Percentiles rank a stretch among this genome's conserved stretches.
Evolutionary conservation across 768 basidiomycete species (phyloP).

Genomic region (Peribolospora baueri): DNA sequence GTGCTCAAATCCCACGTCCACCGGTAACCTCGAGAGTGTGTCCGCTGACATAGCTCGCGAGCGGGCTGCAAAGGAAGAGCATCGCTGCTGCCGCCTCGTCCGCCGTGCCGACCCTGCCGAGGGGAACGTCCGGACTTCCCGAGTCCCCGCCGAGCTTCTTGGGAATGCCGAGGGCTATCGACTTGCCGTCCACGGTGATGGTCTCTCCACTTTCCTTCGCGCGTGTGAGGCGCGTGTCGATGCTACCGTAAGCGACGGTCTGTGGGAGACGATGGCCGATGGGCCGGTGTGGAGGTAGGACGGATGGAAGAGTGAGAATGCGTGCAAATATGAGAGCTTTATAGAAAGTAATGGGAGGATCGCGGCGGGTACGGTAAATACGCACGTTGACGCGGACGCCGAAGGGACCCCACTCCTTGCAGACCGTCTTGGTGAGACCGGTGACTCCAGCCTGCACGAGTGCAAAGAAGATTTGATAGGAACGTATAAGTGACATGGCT

Average conservation of each 20-base stretch:
- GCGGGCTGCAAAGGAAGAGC: slow-evolving; percentile 53
- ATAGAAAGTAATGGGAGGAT: too few relatives aligned
- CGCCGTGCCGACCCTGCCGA: slow-evolving; percentile 38
- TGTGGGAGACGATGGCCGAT: neutral
- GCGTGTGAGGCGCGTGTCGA: slow-evolving; percentile 54
- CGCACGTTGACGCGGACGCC: slow-evolving; percentile 46
- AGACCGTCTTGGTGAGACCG: slow-evolving; percentile 61
- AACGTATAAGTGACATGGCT: too few relatives aligned
- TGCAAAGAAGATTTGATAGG: too few relatives aligned
- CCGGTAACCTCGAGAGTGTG: slow-evolving; percentile 63
- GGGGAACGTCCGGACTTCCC: slow-evolving; percentile 31
- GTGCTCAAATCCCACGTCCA: slow-evolving; percentile 40
- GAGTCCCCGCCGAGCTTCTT: slow-evolving; percentile 20
- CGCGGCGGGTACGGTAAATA: too few relatives aligned
- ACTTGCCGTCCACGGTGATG: slow-evolving; percentile 61
- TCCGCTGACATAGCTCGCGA: slow-evolving; percentile 56
- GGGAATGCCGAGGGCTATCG: slow-evolving; percentile 59
- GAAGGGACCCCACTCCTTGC: slow-evolving; percentile 61
- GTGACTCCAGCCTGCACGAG: slow-evolving; percentile 28
- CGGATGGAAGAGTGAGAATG: neutral
- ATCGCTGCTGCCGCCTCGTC: slow-evolving; percentile 55
- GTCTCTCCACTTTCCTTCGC: slow-evolving; percentile 50
- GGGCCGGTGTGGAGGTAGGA: too few relatives aligned
- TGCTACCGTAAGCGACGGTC: slow-evolving; percentile 26
- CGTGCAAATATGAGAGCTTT: slow-evolving; percentile 34